Base-by-base conservation (phyloP, 257 asterid genomes). In the Lantana camara region DNA sequence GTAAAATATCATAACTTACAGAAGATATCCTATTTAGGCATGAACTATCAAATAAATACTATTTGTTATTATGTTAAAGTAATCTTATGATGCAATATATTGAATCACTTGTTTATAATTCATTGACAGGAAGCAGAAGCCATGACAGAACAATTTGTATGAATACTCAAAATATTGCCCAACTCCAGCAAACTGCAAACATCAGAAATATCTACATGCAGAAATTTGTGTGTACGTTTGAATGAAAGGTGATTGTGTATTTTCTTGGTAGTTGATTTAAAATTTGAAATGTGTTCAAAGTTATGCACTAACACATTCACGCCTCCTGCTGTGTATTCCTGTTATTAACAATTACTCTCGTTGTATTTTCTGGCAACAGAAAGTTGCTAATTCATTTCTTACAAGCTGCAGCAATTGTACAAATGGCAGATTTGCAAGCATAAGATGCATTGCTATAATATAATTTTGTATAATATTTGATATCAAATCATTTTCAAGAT, bases 101-200 rank as follows among this genome's bases (percentile, higher is more conserved):
- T 46, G n/a, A 51, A 37, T 57, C 0, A 61, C 63, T 35, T 24
- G 53, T 30, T 60, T 42, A 24, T 44, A 44, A 3, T 34, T 22
- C 41, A 6, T 46, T 58, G 55, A 66, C 75, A 76, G 73, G 75
- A 42, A 51, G 41, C 67, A 78, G 49, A 69, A 62, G 57, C 60
- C 56, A 10, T 37, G 32, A 47, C 64, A 20, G 51, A 68, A 2
- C 32, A 5, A 63, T 53, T 35, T 23, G 40, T 58, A 16, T n/a
- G 4, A 42, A 60, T 17, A 3, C 48, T 38, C 57, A 61, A 58
- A 60, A 58, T n/a, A 37, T 50, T 53, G 32, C 20, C 63, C 47
- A 47, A 44, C 49, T 58, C 67, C 24, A 37, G 61, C 19, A 23
- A 68, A 37, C n/a, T n/a, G n/a, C n/a, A n/a, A n/a, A n/a, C 38